These are phyloP conservation scores for Xylariaceae sp. DNA, from an alignment of 2,329 filamentous ascomycete species.

Conservation along the genomic window DNA sequence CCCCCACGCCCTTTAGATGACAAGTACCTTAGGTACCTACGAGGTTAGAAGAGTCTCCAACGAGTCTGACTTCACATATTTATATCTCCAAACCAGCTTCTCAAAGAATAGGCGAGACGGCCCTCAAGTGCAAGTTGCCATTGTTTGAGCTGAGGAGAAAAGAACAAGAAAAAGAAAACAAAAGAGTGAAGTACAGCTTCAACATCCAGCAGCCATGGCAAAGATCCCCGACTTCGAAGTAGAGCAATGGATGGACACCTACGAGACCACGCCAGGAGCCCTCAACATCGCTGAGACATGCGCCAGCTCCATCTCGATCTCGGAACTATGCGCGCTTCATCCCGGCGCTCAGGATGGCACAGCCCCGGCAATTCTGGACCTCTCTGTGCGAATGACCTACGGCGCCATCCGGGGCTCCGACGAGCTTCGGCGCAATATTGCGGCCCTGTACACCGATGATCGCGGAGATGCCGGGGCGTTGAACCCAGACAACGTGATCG, in stretches of 20 bases:
- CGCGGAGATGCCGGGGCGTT: constrained; percentile 16
- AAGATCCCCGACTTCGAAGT: constrained; percentile 61
- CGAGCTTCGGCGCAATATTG: constrained; percentile 58
- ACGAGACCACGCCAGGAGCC: constrained; percentile 50
- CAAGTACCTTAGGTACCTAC: too few species aligned
- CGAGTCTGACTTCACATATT: too few species aligned
- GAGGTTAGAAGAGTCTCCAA: too few species aligned
- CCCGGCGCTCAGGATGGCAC: constrained; percentile 43
- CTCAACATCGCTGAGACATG: constrained; percentile 78
- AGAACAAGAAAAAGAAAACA: not conserved
- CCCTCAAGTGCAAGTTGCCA: too few species aligned
- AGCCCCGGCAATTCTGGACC: constrained; percentile 36
- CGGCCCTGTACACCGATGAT: constrained; percentile 58
- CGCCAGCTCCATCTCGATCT: constrained; percentile 66
- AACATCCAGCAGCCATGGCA: constrained; percentile 40
- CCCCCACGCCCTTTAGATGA: too few species aligned
- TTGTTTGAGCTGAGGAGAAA: not conserved
- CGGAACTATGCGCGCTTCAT: constrained; percentile 57
- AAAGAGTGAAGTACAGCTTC: not conserved
- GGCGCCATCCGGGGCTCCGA: constrained; percentile 66
- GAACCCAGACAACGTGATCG: constrained; percentile 58
- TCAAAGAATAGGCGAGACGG: too few species aligned
- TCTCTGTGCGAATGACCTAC: constrained; percentile 62
- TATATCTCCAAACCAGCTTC: too few species aligned
- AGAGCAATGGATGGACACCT: constrained; percentile 64